Evolutionary conservation across 2,329 filamentous ascomycete genomes (phyloP).

Genomic region (Apiospora phragmitis): DNA sequence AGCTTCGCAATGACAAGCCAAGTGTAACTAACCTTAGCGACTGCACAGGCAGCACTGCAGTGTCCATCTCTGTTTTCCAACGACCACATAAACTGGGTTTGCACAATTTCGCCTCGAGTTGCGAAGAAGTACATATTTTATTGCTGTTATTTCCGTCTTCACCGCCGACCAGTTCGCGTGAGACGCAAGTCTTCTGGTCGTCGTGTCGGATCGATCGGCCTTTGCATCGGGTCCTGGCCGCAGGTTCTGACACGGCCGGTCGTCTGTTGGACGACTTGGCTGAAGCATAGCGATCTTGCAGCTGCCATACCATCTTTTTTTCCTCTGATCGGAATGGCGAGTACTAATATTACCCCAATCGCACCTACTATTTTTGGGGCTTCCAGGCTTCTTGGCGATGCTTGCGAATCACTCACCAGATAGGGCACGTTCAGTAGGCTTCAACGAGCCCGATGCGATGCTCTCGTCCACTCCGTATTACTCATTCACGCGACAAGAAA

Average conservation of each 20-base stretch:
- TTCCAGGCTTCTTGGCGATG: not conserved
- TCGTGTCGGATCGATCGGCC: not conserved
- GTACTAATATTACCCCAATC: not conserved
- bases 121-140: not conserved
- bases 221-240: not conserved
- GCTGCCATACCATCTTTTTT: not conserved
- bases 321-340: not conserved
- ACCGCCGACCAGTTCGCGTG: not conserved
- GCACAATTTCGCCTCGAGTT: not conserved
- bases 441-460: no score
- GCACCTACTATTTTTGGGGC: not conserved
- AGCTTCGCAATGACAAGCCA: constrained; percentile 1
- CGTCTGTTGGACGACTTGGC: not conserved
- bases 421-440: no score
- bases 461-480: no score
- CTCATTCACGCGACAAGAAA: not conserved
- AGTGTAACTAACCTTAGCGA: not conserved
- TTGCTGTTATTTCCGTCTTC: not conserved
- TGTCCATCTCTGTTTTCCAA: not conserved
- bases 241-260: not conserved
- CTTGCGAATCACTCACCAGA: not conserved
- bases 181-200: no score
- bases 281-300: not conserved
- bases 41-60: no score
- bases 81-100: not conserved